These are phyloP conservation scores for Rhodotorula sp. DNA, from an alignment of 1,284 basidiomycete species.

Conservation along the genomic window DNA sequence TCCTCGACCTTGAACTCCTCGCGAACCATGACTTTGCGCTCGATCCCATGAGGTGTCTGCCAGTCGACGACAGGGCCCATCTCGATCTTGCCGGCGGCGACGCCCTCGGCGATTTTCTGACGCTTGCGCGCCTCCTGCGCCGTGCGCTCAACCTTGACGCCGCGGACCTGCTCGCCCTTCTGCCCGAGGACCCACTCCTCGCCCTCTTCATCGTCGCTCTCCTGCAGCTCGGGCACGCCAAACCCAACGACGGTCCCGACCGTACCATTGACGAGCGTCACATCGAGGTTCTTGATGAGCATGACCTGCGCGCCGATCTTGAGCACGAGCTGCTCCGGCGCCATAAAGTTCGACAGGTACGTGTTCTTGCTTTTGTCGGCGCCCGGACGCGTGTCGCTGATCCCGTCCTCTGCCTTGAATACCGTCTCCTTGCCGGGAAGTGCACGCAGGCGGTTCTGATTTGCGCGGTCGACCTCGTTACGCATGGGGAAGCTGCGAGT, in stretches of 20 bases:
- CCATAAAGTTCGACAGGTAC: constrained; percentile 49
- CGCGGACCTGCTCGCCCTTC: constrained; percentile 48
- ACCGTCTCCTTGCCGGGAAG: constrained; percentile 29
- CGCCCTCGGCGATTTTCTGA: constrained; percentile 45
- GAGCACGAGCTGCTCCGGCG: constrained; percentile 58
- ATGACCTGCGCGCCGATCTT: constrained; percentile 66
- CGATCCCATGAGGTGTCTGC: constrained; percentile 32
- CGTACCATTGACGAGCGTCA: constrained; percentile 78
- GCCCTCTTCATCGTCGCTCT: constrained; percentile 43
- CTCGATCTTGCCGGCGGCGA: constrained; percentile 32
- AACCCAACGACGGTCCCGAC: constrained; percentile 76
- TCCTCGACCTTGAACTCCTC: constrained; percentile 84
- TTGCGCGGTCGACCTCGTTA: constrained; percentile 76
- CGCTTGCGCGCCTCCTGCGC: constrained; percentile 51
- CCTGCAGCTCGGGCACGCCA: constrained; percentile 47
- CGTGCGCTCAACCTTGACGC: constrained; percentile 52
- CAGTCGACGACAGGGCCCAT: constrained; percentile 43
- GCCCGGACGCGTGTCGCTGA: not conserved
- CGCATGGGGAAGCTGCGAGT: constrained; percentile 71
- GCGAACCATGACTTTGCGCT: constrained; percentile 52
- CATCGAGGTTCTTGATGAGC: constrained; percentile 76
- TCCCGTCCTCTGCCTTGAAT: constrained; percentile 42
- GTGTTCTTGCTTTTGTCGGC: constrained; percentile 8
- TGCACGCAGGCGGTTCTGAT: constrained; percentile 62
- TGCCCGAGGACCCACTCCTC: constrained; percentile 35